Evolutionary conservation across 2,329 filamentous ascomycete genomes (phyloP).

Genomic region (Alternaria dauci): DNA sequence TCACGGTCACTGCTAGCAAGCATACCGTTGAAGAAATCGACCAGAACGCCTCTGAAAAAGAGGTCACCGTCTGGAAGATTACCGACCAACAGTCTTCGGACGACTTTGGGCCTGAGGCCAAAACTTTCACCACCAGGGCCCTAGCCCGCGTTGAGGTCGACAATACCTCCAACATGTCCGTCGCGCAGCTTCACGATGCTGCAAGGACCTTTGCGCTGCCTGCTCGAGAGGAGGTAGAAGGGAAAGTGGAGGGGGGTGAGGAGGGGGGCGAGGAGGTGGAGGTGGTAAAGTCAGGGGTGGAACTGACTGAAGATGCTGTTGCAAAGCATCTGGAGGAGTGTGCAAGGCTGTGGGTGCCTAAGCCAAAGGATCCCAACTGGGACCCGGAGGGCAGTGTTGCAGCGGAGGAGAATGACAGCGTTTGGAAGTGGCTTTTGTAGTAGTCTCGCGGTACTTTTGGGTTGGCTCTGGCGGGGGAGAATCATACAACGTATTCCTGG

Average conservation of each 20-base stretch:
- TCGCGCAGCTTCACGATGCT: constrained; percentile 1
- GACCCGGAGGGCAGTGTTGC: constrained; percentile 9
- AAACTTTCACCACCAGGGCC: constrained; percentile 7
- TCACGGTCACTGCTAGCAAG: constrained; percentile 14
- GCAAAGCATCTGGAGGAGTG: constrained; percentile 8
- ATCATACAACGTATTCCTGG: background rate
- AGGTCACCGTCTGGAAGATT: constrained; percentile 8
- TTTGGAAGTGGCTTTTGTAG: constrained; percentile 9
- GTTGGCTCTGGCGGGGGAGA: background rate
- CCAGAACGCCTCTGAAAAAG: background rate
- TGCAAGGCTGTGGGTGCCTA: constrained; percentile 1
- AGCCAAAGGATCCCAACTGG: constrained; percentile 4
- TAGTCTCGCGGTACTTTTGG: background rate
- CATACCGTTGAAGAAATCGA: constrained; percentile 5
- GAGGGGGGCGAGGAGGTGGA: constrained; percentile 2
- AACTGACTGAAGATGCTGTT: constrained; percentile 19
- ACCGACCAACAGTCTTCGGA: background rate
- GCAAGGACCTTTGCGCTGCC: background rate
- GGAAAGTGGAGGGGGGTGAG: background rate
- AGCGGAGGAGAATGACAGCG: background rate
- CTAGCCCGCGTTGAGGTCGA: constrained; percentile 8
- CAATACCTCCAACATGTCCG: background rate
- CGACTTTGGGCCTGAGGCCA: constrained; percentile 16
- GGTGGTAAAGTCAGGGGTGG: constrained; percentile 6
- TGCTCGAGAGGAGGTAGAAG: background rate